phyloP scores from a whole-genome alignment of 176 grass and related monocot species.

The Phyllostachys edulis region DNA sequence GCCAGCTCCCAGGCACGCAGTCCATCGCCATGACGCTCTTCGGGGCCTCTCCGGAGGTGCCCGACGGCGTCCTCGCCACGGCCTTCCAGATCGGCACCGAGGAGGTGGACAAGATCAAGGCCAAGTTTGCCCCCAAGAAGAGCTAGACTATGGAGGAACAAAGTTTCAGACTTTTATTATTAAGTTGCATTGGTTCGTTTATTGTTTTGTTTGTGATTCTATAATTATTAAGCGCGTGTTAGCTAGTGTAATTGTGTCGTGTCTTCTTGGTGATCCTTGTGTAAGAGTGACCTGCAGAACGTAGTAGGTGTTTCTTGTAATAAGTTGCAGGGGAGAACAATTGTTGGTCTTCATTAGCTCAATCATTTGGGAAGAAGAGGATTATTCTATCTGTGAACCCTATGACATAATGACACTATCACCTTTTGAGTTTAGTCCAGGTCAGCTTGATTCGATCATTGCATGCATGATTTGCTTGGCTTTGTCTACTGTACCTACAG shows the following conservation, averaged over 20 bases:
- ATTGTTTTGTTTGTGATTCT: background rate
- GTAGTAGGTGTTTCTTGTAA: background rate
- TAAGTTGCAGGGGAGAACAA: conserved; percentile 1
- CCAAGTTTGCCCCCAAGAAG: conserved; percentile 63
- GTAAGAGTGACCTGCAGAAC: conserved; percentile 1
- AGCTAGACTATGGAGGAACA: background rate
- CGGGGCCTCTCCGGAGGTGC: conserved; percentile 42
- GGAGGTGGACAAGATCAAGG: conserved; percentile 67
- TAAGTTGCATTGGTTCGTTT: background rate
- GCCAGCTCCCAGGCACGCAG: conserved; percentile 80
- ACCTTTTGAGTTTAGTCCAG: background rate
- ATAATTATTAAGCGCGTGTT: background rate
- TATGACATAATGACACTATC: background rate
- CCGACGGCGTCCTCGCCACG: conserved; percentile 59
- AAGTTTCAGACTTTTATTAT: background rate
- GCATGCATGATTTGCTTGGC: background rate
- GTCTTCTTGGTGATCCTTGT: background rate
- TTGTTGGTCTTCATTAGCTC: conserved; percentile 1
- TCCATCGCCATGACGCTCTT: conserved; percentile 66
- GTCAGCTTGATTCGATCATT: background rate
- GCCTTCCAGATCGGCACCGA: conserved; percentile 63
- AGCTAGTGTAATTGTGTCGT: background rate
- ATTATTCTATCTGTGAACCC: background rate
- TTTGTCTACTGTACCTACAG: background rate
- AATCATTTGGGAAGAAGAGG: conserved; percentile 13